These are phyloP conservation scores for Quercus alba DNA, from an alignment of 306 rosid species.

Conservation along the genomic window DNA sequence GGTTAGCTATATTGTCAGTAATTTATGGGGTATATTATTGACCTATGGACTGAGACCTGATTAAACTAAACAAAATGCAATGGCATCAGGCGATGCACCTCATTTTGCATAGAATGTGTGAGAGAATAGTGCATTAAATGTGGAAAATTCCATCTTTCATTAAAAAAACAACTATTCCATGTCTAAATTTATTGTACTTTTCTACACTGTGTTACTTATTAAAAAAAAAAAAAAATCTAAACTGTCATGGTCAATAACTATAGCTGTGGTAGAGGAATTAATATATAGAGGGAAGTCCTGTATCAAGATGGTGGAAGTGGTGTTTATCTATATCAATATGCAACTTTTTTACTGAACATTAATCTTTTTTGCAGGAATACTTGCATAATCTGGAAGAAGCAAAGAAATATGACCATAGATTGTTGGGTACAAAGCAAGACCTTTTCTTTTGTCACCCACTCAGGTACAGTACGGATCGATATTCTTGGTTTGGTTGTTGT, in stretches of 20 bases:
- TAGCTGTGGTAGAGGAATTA: background rate
- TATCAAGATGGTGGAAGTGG: slow-evolving; percentile 4
- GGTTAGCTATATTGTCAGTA: background rate
- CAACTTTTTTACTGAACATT: slow-evolving; percentile 11
- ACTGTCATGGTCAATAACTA: background rate
- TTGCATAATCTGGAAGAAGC: slow-evolving; percentile 75
- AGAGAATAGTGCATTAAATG: background rate
- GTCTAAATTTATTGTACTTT: background rate
- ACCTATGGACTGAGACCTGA: background rate
- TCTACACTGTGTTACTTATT: background rate
- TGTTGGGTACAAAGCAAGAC: slow-evolving; percentile 89
- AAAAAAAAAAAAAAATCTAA: no score
- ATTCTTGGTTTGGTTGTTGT: background rate
- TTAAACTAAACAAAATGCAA: background rate
- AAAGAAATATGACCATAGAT: slow-evolving; percentile 87
- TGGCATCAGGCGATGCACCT: background rate
- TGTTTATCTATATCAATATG: background rate
- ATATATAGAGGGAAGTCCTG: background rate
- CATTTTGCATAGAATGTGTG: background rate
- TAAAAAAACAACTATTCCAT: background rate
- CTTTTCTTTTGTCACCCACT: slow-evolving; percentile 88
- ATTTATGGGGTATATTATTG: background rate
- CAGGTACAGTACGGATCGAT: slow-evolving; percentile 46
- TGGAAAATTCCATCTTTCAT: background rate
- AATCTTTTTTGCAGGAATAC: slow-evolving; percentile 50